Evolutionary conservation across 2,329 filamentous ascomycete genomes (phyloP).

Genomic region (Rhinocladiella similis): DNA sequence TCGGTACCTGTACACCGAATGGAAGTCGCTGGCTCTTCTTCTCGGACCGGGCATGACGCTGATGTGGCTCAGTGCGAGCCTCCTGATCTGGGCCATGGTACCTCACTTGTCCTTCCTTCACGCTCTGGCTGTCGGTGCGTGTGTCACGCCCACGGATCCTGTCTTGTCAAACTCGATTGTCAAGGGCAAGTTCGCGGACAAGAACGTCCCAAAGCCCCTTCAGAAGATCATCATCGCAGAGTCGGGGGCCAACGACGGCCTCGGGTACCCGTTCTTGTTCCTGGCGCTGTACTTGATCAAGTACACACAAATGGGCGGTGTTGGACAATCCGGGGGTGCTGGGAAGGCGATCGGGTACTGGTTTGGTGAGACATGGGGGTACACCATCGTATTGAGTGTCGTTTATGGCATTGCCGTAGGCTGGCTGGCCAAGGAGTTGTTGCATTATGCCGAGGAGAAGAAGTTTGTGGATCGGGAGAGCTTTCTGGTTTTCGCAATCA

Average conservation of each 20-base stretch:
- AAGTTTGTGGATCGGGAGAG: constrained; percentile 84
- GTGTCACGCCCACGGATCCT: constrained; percentile 90
- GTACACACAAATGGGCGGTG: constrained; percentile 55
- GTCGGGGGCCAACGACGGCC: constrained; percentile 84
- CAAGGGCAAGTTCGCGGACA: constrained; percentile 89
- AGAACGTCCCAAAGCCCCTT: constrained; percentile 78
- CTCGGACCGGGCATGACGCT: constrained; percentile 79
- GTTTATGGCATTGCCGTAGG: constrained; percentile 76
- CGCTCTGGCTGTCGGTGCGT: constrained; percentile 76
- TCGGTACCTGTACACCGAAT: constrained; percentile 76
- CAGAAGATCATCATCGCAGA: constrained; percentile 81
- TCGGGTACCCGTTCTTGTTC: constrained; percentile 87
- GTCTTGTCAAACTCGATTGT: constrained; percentile 86
- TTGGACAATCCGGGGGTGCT: constrained; percentile 61
- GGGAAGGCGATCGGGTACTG: constrained; percentile 72
- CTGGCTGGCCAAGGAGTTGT: constrained; percentile 76
- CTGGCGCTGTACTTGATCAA: constrained; percentile 81
- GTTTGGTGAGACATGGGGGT: constrained; percentile 84
- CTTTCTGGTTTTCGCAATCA: constrained; percentile 83
- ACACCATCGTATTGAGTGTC: constrained; percentile 76
- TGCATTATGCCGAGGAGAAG: constrained; percentile 80
- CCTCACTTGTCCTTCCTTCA: constrained; percentile 73
- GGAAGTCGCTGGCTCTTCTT: constrained; percentile 71
- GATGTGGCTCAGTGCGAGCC: constrained; percentile 84
- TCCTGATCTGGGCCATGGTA: constrained; percentile 75